Evolutionary conservation across 2,329 filamentous ascomycete species (phyloP), one percentile per base, ranked within the genome.

Genomic region (Fusarium zealandicum): DNA sequence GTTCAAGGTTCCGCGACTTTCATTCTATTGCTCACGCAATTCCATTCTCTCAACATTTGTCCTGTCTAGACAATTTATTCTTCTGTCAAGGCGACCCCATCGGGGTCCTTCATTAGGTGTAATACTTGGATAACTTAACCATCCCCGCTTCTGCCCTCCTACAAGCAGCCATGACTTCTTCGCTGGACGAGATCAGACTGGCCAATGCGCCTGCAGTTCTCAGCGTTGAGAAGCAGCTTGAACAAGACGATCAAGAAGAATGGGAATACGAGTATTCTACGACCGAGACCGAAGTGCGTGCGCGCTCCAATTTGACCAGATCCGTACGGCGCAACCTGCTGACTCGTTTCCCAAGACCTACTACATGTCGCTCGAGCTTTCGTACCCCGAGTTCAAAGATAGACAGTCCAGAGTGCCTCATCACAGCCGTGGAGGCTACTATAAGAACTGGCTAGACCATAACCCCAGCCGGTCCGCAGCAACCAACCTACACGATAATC

Each of bases 191-290:
- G 37, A 40, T 38, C 7, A 46, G 14, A n/a, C 27, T 61, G 14
- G 61, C 59, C 16, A 58, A 70, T 12, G 58, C 59, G 35, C 59
- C 71, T 4, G 71, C 66, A 9, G 66, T 66, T 8, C 44, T 74
- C 36, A 40, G 51, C 7, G 40, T 74, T 22, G 67, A 74, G 27
- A 65, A 70, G n/a, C 61, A 70, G 31, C 50, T 69, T 13, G 51
- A 59, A 18, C 55, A 57, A 9, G 75, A 77, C 22, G 80, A 78
- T 6, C 76, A 85, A 54, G 82, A 87, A 41, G 84, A 86, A 43
- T 88, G 84, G 83, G 85, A 88, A 65, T 88, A 87, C 61, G 85
- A 88, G 61, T 88, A 88, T 65, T 88, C 85, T 0, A 72, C 75
- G 3, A 86, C 83, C 0, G 84, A 88, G 65, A 86, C 79, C 12